Evolutionary conservation across 768 basidiomycete species (phyloP), one percentile per base, ranked within the genome.

Genomic region (Phanerochaete carnosa): DNA sequence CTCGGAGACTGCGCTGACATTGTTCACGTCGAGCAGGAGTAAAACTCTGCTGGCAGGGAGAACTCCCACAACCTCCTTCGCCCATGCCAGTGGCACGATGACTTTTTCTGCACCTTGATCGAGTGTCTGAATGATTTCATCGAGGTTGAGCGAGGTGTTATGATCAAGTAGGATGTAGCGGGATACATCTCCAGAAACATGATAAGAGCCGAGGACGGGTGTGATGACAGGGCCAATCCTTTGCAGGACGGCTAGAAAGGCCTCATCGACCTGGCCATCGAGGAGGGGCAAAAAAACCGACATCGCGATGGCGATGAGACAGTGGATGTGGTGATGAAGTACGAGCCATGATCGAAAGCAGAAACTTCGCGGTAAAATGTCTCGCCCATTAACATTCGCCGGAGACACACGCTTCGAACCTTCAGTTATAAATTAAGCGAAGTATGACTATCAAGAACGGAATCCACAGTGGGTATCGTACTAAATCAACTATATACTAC

Each of bases 51-150:
- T 81, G 2, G 85, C 73, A 2, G 92, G 90, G 29, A 96, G 75
- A 29, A 77, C 64, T n/a, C 82, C 85, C 47, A 90, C 83, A 49
- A 90, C 78, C 52, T 83, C 84, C 70, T 85, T 86, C 30, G 82
- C 89, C 67, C 80, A 79, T n/a, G 84, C 73, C 45, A 85, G 79
- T 22, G 88, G 82, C 0, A 94, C 80, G 39, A 97, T 86, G 68
- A 94, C 80, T 73, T 92, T 95, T 66, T 88, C 83, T 1, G 87
- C 84, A 25, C 95, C 94, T 23, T 76, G 76, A 73, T 98, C 92
- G 30, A 99, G 83, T 78, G 79, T 82, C 23, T 82, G 74, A 59
- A 85, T 77, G 66, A 86, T 77, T 25, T 82, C 76, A 57, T 89
- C 86, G n/a, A 80, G 56, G 53, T 81, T 76, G 46, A 78, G 66